Conservation (phyloP, 139 green algal genomes). For the Nannochloris sp. region DNA sequence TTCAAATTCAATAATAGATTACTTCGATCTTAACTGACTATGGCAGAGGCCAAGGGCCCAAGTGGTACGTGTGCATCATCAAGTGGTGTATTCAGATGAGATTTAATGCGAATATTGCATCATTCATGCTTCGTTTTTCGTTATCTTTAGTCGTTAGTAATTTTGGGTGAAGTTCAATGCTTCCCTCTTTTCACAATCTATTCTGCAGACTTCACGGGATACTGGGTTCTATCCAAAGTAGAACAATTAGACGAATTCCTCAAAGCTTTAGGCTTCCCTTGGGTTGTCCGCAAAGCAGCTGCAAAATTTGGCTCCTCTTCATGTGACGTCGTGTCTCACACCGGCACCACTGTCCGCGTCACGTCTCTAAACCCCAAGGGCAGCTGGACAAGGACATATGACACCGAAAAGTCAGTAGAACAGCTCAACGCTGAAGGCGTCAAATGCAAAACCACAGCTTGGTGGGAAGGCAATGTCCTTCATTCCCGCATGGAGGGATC, state of each 20-base stretch:
- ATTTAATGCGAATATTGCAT: no score
- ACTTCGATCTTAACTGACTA: no score
- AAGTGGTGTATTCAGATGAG: no score
- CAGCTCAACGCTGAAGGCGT: constrained; percentile 20
- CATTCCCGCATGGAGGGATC: constrained; percentile 17
- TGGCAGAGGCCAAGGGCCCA: background rate
- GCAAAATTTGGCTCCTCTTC: constrained; percentile 16
- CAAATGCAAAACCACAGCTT: constrained; percentile 7
- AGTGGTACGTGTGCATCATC: background rate
- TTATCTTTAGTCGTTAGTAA: background rate
- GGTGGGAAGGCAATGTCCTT: constrained; percentile 22
- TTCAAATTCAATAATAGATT: no score
- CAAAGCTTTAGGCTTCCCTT: constrained; percentile 23
- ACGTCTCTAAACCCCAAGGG: constrained; percentile 32
- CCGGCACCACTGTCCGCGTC: constrained; percentile 9
- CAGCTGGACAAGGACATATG: constrained; percentile 20
- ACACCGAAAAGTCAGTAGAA: constrained; percentile 1
- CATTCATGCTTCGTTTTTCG: no score
- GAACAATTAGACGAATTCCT: constrained; percentile 33
- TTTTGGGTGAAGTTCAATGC: no score
- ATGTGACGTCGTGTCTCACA: constrained; percentile 19
- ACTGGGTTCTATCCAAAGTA: constrained; percentile 21
- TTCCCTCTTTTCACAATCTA: background rate
- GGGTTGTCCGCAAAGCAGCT: constrained; percentile 25
- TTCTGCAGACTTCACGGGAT: constrained; percentile 27